These are phyloP conservation scores for Mayamaea pseudoterrestris DNA, from an alignment of 108 stramenopile species.

Conservation along the genomic window DNA sequence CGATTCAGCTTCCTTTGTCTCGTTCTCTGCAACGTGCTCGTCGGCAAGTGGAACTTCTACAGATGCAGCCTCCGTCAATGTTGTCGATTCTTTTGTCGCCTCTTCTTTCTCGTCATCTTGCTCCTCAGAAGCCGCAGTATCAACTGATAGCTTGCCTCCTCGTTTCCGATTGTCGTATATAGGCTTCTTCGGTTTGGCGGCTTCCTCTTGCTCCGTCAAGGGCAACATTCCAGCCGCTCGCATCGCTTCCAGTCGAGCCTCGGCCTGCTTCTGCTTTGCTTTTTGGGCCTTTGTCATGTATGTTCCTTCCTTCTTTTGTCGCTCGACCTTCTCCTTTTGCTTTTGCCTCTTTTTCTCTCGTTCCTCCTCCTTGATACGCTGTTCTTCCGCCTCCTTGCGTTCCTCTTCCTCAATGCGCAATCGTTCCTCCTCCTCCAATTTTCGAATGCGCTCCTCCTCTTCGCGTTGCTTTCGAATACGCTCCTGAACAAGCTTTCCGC, in stretches of 20 bases:
- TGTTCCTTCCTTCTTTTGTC: constrained; percentile 82
- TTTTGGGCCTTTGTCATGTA: constrained; percentile 89
- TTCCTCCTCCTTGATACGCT: constrained; percentile 47
- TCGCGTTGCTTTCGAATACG: constrained; percentile 78
- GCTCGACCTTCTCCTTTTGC: constrained; percentile 81
- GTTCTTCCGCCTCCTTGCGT: constrained; percentile 52
- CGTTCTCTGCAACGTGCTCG: constrained; percentile 27
- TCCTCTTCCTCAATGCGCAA: constrained; percentile 65
- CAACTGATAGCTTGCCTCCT: constrained; percentile 16
- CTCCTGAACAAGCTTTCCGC: constrained; percentile 75
- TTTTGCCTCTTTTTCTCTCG: constrained; percentile 66
- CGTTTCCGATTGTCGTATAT: constrained; percentile 36
- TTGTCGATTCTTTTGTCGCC: constrained; percentile 32
- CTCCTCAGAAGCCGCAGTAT: constrained; percentile 8
- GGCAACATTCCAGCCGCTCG: constrained; percentile 74
- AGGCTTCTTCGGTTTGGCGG: constrained; percentile 18
- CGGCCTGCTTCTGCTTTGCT: constrained; percentile 57
- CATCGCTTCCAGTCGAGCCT: constrained; percentile 74
- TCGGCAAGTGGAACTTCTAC: constrained; percentile 35
- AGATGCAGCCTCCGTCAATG: constrained; percentile 27
- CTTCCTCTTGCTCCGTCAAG: constrained; percentile 24
- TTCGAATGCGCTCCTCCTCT: constrained; percentile 62
- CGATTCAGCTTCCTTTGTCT: constrained; percentile 32
- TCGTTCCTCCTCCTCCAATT: constrained; percentile 68
- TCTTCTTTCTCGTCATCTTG: constrained; percentile 24